These are phyloP conservation scores for Paecilomyces sp. DNA, from an alignment of 2,329 filamentous ascomycete species.

Conservation along the genomic window DNA sequence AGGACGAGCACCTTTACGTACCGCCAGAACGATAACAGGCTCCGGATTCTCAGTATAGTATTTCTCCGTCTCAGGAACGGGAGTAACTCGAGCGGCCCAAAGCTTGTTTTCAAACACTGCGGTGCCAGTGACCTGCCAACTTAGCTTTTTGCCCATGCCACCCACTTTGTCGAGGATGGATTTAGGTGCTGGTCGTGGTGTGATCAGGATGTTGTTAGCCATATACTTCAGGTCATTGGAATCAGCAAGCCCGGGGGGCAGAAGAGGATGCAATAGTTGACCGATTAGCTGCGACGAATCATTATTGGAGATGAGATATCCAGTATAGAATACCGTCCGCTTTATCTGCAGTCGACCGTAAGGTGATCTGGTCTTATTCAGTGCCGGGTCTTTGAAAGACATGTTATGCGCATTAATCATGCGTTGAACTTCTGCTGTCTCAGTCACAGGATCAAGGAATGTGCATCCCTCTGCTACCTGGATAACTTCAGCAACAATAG, in stretches of 20 bases:
- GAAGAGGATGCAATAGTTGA: conserved; percentile 49
- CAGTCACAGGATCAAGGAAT: conserved; percentile 67
- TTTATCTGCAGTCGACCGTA: conserved; percentile 61
- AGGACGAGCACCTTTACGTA: conserved; percentile 67
- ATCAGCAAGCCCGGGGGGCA: conserved; percentile 56
- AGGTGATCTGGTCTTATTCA: conserved; percentile 33
- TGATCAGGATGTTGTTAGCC: conserved; percentile 87
- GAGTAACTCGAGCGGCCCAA: conserved; percentile 77
- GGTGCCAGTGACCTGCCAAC: conserved; percentile 74
- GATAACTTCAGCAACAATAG: conserved; percentile 72
- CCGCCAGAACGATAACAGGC: conserved; percentile 75
- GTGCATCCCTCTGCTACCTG: conserved; percentile 73
- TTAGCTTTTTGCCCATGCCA: conserved; percentile 74
- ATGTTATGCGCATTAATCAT: conserved; percentile 83
- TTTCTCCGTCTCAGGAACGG: conserved; percentile 58
- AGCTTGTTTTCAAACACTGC: conserved; percentile 70
- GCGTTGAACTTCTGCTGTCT: conserved; percentile 77
- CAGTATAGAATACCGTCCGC: conserved; percentile 85
- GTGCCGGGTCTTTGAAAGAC: conserved; percentile 19
- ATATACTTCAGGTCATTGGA: conserved; percentile 67
- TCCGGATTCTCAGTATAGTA: conserved; percentile 73
- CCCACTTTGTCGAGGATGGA: conserved; percentile 76
- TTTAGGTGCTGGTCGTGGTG: conserved; percentile 64
- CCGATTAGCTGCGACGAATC: conserved; percentile 67
- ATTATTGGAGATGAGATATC: conserved; percentile 69